A percentile compares a stretch with the other conserved stretches of the same genome.
phyloP scores from a whole-genome alignment of 73 alveolate species.

The Paramecium biaurelia region DNA sequence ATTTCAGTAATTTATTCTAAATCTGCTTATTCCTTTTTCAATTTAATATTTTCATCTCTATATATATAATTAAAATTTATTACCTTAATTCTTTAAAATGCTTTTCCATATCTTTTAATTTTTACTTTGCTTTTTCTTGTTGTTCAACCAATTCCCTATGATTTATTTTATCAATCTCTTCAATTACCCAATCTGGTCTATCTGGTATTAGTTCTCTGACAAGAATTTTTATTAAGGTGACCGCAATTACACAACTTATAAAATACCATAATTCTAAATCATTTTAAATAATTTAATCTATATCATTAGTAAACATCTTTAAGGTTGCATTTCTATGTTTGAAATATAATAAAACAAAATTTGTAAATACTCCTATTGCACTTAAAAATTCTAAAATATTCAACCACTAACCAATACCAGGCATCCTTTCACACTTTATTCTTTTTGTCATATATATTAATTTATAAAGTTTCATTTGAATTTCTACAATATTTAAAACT shows the following conservation, averaged over 20 bases:
- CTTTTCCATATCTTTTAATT: background rate
- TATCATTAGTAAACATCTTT: background rate
- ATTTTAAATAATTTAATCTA: background rate
- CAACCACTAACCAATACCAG: constrained; percentile 64
- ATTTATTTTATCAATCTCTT: constrained; percentile 42
- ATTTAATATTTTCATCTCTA: background rate
- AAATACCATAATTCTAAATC: constrained; percentile 18
- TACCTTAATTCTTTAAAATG: background rate
- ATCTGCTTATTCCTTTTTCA: background rate
- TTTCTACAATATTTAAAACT: constrained; percentile 67
- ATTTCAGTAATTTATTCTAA: background rate
- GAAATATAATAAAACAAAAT: background rate
- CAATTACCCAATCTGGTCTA: constrained; percentile 36
- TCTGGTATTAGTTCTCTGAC: constrained; percentile 7
- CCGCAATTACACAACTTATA: background rate
- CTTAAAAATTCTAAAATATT: constrained; percentile 23
- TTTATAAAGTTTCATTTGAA: constrained; percentile 68
- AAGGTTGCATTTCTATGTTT: background rate
- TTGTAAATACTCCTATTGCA: background rate
- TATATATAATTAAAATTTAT: background rate
- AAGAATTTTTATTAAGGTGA: background rate
- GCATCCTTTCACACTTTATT: constrained; percentile 51
- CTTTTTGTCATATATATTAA: constrained; percentile 58
- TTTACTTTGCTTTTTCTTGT: background rate
- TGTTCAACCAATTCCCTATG: background rate